phyloP scores from a whole-genome alignment of 1,284 basidiomycete genomes.

The Phellopilus nigrolimitatus region DNA sequence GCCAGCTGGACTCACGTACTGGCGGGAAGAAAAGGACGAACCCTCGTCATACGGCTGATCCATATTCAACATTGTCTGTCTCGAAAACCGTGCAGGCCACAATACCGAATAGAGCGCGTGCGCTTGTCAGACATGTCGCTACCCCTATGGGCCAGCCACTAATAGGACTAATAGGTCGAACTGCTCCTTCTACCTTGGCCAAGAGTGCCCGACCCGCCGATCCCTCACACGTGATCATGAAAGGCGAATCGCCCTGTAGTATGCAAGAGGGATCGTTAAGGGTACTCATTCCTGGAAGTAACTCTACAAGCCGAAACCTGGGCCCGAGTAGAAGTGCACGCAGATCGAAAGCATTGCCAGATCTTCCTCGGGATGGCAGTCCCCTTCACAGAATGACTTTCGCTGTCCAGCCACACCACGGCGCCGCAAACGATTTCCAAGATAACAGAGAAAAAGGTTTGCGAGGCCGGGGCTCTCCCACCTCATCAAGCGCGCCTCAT shows the following conservation, averaged over 20 bases:
- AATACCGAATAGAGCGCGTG: neutral
- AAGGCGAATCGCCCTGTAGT: neutral
- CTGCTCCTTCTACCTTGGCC: neutral
- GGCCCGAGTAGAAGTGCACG: neutral
- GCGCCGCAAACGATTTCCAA: slow-evolving; percentile 2
- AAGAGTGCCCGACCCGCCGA: neutral
- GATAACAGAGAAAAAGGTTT: slow-evolving; percentile 8
- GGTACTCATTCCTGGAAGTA: slow-evolving; percentile 3
- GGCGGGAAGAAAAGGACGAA: neutral
- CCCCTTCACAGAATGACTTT: slow-evolving; percentile 3
- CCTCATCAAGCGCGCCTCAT: neutral
- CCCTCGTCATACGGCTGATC: neutral
- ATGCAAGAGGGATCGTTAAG: neutral
- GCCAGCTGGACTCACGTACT: neutral
- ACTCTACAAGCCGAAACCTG: slow-evolving; percentile 3
- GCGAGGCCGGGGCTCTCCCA: slow-evolving; percentile 4
- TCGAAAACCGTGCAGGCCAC: neutral
- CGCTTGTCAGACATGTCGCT: neutral
- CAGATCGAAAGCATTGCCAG: slow-evolving; percentile 13
- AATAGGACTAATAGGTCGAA: neutral
- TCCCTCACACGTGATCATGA: neutral
- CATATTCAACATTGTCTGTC: neutral
- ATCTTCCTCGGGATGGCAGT: slow-evolving; percentile 6
- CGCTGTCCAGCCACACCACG: neutral
- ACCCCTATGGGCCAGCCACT: neutral